Percentiles rank a stretch among this genome's conserved stretches.
Evolutionary conservation across 208 protist species (phyloP).

Genomic region (Leishmania arabica): DNA sequence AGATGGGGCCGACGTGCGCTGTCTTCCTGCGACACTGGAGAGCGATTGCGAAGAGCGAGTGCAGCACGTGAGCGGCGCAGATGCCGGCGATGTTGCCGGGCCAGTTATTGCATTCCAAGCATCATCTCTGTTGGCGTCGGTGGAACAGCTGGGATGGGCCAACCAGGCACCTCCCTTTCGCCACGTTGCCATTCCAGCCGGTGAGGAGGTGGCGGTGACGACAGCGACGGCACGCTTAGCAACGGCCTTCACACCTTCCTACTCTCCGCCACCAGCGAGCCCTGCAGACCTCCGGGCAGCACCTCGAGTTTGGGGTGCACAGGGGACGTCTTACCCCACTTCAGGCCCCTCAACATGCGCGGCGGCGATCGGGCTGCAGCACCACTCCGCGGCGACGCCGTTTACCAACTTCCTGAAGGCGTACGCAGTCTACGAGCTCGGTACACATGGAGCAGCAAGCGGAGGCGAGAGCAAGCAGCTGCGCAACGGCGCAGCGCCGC

Average conservation of each 20-base stretch:
- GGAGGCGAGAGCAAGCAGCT: neutral
- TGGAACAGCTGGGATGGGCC: neutral
- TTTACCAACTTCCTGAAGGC: constrained; percentile 52
- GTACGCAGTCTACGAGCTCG: constrained; percentile 26
- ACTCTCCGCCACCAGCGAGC: constrained; percentile 13
- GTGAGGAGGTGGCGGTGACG: neutral
- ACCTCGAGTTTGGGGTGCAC: neutral
- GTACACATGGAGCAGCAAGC: neutral
- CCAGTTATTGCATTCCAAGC: neutral
- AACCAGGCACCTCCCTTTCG: neutral
- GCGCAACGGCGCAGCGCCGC: neutral
- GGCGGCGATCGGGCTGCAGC: neutral
- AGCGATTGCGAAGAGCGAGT: neutral
- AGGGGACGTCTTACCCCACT: neutral
- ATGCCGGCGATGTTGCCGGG: too few species aligned
- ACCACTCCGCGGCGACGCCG: constrained; percentile 4
- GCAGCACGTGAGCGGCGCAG: neutral
- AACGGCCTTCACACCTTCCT: neutral
- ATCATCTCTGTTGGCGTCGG: neutral
- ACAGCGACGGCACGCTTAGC: neutral
- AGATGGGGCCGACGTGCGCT: too few species aligned
- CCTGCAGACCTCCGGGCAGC: constrained; percentile 6
- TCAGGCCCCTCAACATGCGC: neutral
- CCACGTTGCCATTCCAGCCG: neutral
- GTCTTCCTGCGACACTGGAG: neutral